A percentile compares a stretch with the other conserved stretches of the same genome.
phyloP scores from a whole-genome alignment of 495 filamentous ascomycete species.

The Lindgomyces ingoldianus region DNA sequence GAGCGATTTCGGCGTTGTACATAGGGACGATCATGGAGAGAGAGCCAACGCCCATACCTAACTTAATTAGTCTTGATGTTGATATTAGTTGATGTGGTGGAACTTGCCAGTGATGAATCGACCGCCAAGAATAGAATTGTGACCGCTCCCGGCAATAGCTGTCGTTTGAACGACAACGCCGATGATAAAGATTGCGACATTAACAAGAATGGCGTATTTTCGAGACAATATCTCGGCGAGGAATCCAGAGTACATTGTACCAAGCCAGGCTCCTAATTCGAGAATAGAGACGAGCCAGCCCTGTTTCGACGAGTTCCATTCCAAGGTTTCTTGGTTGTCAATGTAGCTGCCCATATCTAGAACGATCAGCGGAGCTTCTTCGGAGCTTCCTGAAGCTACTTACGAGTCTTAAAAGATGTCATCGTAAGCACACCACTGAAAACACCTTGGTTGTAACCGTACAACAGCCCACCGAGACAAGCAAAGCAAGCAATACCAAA shows the following conservation, averaged over 20 bases:
- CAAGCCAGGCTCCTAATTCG: conserved; percentile 80
- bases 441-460: conserved; percentile 65
- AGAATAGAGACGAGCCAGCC: conserved; percentile 81
- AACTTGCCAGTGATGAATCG: conserved; percentile 66
- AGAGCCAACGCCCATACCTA: conserved; percentile 70
- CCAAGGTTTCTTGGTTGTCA: conserved; percentile 49
- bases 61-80: not conserved
- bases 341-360: conserved; percentile 66
- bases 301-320: conserved; percentile 54
- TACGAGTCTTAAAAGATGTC: conserved; percentile 52
- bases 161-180: conserved; percentile 75
- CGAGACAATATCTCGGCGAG: conserved; percentile 72
- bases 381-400: conserved; percentile 12
- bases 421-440: conserved; percentile 72
- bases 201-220: conserved; percentile 73
- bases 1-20: conserved; percentile 71
- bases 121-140: conserved; percentile 66
- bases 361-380: conserved; percentile 26
- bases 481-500: conserved; percentile 75
- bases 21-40: conserved; percentile 66
- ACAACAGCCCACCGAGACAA: conserved; percentile 66
- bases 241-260: conserved; percentile 73
- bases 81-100: conserved; percentile 7
- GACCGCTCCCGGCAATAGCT: conserved; percentile 56
- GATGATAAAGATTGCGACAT: conserved; percentile 70